These are phyloP conservation scores for Vitis amurensis DNA, from an alignment of 164 flowering plant genomes.

Conservation along the genomic window DNA sequence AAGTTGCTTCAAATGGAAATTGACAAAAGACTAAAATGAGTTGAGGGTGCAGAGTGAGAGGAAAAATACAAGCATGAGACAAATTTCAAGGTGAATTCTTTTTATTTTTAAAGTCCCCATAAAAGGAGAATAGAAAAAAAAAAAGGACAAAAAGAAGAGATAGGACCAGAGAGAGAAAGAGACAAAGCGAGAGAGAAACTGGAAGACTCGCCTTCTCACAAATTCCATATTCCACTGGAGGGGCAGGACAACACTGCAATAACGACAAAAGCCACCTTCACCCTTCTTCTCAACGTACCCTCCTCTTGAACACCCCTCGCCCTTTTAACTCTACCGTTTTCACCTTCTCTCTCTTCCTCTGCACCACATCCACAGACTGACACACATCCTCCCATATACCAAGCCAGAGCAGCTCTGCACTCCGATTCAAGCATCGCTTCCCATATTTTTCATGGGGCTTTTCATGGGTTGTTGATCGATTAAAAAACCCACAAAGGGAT, in stretches of 20 bases:
- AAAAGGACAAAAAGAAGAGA: background rate
- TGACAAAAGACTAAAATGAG: slow-evolving; percentile 33
- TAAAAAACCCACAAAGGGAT: slow-evolving; percentile 40
- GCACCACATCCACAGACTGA: background rate
- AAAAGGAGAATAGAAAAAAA: too few species aligned
- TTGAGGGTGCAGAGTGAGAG: slow-evolving; percentile 14
- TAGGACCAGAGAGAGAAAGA: background rate
- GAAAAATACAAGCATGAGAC: background rate
- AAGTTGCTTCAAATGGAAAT: too few species aligned
- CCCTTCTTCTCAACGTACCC: slow-evolving; percentile 39
- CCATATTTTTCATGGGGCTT: slow-evolving; percentile 19
- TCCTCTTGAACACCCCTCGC: background rate
- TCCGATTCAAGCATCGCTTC: background rate
- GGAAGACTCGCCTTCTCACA: slow-evolving; percentile 34
- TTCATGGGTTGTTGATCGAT: slow-evolving; percentile 36
- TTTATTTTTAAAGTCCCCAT: too few species aligned
- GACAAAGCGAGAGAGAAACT: background rate
- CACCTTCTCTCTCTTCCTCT: slow-evolving; percentile 2
- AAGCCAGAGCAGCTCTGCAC: background rate
- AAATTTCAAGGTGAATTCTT: too few species aligned
- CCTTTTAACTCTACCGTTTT: too few species aligned
- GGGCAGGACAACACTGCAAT: slow-evolving; percentile 29
- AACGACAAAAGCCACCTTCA: slow-evolving; percentile 42
- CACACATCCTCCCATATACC: background rate
- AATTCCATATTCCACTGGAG: slow-evolving; percentile 44